Percentiles rank a stretch among this genome's conserved stretches.
These are phyloP conservation scores for Candida andamanensis DNA, from an alignment of 805 yeast genomes.

Conservation along the genomic window DNA sequence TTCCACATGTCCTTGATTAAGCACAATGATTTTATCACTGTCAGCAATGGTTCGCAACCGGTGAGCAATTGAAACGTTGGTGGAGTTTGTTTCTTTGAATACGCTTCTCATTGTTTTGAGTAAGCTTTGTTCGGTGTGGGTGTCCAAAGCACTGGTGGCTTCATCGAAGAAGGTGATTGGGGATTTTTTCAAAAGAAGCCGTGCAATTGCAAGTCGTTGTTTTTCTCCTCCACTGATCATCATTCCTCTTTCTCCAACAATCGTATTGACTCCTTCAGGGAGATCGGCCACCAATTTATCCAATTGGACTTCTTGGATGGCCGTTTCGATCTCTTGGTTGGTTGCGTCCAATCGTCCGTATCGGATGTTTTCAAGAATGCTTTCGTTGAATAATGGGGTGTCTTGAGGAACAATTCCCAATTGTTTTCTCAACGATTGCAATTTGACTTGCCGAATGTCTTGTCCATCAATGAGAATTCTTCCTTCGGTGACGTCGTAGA, in stretches of 20 bases:
- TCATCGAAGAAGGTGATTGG: conserved; percentile 95
- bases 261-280: conserved; percentile 80
- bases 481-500: conserved; percentile 79
- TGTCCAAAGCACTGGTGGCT: conserved; percentile 94
- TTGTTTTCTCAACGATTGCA: conserved; percentile 66
- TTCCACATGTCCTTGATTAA: conserved; percentile 69
- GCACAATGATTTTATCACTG: conserved; percentile 86
- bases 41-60: conserved; percentile 90
- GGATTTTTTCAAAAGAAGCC: conserved; percentile 79
- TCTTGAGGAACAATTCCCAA: conserved; percentile 98
- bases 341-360: conserved; percentile 76
- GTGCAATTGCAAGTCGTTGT: conserved; percentile 89
- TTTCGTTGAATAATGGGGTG: conserved; percentile 90
- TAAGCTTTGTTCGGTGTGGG: conserved; percentile 88
- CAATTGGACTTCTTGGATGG: conserved; percentile 67
- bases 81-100: conserved; percentile 53
- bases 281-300: conserved; percentile 56
- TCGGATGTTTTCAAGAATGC: conserved; percentile 79
- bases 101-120: conserved; percentile 67
- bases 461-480: conserved; percentile 83
- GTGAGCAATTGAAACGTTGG: conserved; percentile 91
- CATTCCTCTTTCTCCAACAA: conserved; percentile 96
- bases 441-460: conserved; percentile 68
- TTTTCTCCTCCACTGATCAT: conserved; percentile 99
- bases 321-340: conserved; percentile 63